phyloP scores from a whole-genome alignment of 2,329 filamentous ascomycete species.

The Beauveria bassiana region DNA sequence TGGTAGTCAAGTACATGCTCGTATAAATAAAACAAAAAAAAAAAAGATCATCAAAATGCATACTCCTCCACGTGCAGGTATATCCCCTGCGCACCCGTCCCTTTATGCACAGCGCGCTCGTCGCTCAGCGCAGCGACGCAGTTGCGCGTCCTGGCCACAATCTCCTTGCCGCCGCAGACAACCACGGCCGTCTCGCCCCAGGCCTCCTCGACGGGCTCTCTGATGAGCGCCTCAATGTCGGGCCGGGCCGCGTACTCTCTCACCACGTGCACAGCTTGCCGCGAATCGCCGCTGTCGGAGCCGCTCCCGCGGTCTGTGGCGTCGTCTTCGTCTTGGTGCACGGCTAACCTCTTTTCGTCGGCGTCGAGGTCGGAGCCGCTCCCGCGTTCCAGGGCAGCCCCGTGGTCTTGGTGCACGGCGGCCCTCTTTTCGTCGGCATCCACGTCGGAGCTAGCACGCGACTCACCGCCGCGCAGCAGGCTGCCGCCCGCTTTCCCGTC shows the following conservation, averaged over 20 bases:
- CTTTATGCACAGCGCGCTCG: slow-evolving; percentile 56
- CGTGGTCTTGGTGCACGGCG: neutral
- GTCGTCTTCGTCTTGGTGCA: neutral
- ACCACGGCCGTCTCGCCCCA: slow-evolving; percentile 55
- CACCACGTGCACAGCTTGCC: slow-evolving; percentile 21
- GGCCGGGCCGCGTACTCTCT: slow-evolving; percentile 39
- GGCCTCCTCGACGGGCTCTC: slow-evolving; percentile 46
- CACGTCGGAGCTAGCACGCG: slow-evolving; percentile 18
- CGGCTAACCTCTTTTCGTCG: neutral
- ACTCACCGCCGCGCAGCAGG: neutral
- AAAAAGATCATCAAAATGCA: slow-evolving; percentile 35
- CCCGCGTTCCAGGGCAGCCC: neutral
- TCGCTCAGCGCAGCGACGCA: slow-evolving; percentile 49
- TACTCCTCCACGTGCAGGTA: slow-evolving; percentile 55
- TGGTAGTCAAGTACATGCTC: neutral
- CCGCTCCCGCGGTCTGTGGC: neutral
- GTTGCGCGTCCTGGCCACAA: slow-evolving; percentile 47
- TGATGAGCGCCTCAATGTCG: slow-evolving; percentile 43
- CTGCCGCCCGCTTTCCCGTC: neutral
- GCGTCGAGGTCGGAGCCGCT: slow-evolving; percentile 15
- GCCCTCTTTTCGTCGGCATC: slow-evolving; percentile 1
- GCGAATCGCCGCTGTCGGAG: slow-evolving; percentile 14
- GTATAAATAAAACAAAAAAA: neutral
- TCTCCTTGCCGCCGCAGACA: slow-evolving; percentile 49
- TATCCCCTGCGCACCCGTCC: slow-evolving; percentile 56